Conservation (phyloP, 805 yeast species). For the Starmerella tilneyi region DNA sequence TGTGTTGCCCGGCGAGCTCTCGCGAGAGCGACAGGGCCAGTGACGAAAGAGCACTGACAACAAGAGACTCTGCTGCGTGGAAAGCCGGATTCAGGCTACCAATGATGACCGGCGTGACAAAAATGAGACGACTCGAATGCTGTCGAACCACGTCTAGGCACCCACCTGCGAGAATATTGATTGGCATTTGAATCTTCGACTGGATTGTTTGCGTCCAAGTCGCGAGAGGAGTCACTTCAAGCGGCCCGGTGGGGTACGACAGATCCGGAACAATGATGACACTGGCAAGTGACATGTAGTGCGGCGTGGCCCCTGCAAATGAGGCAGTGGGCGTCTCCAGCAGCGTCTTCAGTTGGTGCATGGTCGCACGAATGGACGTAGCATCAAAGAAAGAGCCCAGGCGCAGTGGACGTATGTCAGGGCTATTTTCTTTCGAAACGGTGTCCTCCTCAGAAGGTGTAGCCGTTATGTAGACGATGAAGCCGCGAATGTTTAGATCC, state of each 20-base stretch:
- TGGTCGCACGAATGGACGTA: slow-evolving; percentile 38
- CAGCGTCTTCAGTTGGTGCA: slow-evolving; percentile 41
- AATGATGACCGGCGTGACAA: slow-evolving; percentile 46
- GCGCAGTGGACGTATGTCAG: slow-evolving; percentile 58
- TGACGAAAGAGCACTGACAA: slow-evolving; percentile 38
- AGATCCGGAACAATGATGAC: slow-evolving; percentile 62
- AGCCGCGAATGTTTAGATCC: slow-evolving; percentile 70
- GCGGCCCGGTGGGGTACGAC: slow-evolving; percentile 56
- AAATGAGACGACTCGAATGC: slow-evolving; percentile 41
- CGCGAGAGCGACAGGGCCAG: slow-evolving; percentile 36
- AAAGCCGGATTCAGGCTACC: slow-evolving; percentile 48
- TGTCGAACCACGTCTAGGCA: slow-evolving; percentile 44
- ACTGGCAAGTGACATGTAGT: slow-evolving; percentile 48
- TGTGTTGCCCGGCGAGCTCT: slow-evolving; percentile 36
- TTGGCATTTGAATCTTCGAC: slow-evolving; percentile 40
- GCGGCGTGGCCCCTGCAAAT: slow-evolving; percentile 48
- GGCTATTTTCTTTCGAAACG: slow-evolving; percentile 44
- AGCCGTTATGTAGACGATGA: slow-evolving; percentile 69
- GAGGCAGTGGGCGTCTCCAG: slow-evolving; percentile 48
- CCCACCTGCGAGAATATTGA: slow-evolving; percentile 46
- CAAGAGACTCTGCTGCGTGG: slow-evolving; percentile 52
- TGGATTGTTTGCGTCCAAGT: slow-evolving; percentile 44
- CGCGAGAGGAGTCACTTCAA: slow-evolving; percentile 43
- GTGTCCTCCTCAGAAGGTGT: slow-evolving; percentile 48
- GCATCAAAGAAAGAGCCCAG: slow-evolving; percentile 42